Evolutionary conservation across 2,329 filamentous ascomycete genomes (phyloP).

Genomic region (Chrysoporthe cubensis): DNA sequence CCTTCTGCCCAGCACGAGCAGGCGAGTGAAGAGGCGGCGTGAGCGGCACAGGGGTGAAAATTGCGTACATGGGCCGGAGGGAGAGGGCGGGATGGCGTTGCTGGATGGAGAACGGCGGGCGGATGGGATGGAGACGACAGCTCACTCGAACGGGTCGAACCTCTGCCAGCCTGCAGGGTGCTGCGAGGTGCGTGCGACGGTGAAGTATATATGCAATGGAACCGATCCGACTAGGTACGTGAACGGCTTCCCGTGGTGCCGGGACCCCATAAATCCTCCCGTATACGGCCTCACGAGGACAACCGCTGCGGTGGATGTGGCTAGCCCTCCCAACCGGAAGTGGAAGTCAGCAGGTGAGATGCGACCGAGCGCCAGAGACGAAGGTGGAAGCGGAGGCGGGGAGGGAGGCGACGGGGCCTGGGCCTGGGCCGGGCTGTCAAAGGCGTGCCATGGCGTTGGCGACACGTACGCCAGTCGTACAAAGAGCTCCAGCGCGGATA

Average conservation of each 20-base stretch:
- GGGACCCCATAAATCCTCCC: not conserved
- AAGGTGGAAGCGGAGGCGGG: not conserved
- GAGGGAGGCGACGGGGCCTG: not conserved
- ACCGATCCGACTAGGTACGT: not conserved
- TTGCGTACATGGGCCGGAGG: not conserved
- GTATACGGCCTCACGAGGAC: not conserved
- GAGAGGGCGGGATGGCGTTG: not conserved
- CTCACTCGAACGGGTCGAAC: not conserved
- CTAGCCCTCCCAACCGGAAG: not conserved
- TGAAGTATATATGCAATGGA: not conserved
- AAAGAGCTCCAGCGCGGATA: not conserved
- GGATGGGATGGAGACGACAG: conserved; percentile 3
- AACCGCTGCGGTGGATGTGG: not conserved
- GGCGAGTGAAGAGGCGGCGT: not conserved
- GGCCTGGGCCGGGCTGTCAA: not conserved
- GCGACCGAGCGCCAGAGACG: not conserved
- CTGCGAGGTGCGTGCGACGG: not conserved
- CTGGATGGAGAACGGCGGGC: not conserved
- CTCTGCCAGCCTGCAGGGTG: not conserved
- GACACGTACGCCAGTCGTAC: not conserved
- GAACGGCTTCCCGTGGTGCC: conserved; percentile 3
- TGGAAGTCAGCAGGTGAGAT: not conserved
- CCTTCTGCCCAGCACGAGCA: not conserved
- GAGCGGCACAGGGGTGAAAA: not conserved
- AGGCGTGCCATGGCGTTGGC: not conserved